Evolutionary conservation across 208 protist species (phyloP).

Genomic region (Wallacemonas sp.): DNA sequence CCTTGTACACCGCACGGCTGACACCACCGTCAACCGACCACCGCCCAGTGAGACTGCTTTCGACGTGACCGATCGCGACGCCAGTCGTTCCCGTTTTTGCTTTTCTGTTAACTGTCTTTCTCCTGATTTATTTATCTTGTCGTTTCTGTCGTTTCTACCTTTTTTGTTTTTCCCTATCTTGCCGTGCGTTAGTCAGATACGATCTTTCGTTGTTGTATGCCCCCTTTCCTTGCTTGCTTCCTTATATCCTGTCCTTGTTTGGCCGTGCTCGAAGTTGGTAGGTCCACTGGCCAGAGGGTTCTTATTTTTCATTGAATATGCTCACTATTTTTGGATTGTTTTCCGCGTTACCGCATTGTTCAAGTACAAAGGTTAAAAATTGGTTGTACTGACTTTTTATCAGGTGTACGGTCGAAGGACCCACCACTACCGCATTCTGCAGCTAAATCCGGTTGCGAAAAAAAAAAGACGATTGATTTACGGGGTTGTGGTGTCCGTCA

Average conservation of each 20-base stretch:
- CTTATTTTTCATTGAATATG: not conserved
- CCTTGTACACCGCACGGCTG: not conserved
- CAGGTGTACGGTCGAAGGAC: no score
- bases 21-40: not conserved
- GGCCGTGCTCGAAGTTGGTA: no score
- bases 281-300: not conserved
- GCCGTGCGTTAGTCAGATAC: not conserved
- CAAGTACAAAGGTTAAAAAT: no score
- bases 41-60: not conserved
- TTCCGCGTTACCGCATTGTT: not conserved
- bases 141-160: not conserved
- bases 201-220: no score
- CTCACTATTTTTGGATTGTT: not conserved
- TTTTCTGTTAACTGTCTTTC: not conserved
- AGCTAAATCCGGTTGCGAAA: no score
- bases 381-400: no score
- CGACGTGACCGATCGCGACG: not conserved
- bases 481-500: no score
- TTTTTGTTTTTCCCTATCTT: not conserved
- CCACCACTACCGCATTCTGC: no score
- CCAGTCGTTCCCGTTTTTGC: not conserved
- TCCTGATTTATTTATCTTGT: not conserved
- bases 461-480: no score
- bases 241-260: no score
- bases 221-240: no score